Base-by-base conservation (phyloP, 306 rosid species). In the Pueraria montana region DNA sequence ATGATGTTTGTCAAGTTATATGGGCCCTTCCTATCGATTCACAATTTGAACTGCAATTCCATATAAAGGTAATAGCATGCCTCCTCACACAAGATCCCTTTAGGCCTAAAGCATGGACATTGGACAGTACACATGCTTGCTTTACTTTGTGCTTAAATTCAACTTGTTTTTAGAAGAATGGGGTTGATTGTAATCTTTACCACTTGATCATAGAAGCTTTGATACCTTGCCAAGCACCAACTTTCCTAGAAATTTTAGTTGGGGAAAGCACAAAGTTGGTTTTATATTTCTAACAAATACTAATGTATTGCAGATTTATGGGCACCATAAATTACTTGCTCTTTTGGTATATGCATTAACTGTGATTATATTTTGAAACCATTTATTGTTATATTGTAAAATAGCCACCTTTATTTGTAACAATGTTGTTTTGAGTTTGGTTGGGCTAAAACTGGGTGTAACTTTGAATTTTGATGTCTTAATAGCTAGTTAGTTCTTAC, bases 381-480 rank as follows among this genome's bases (percentile, higher is more conserved):
- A 5, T 27, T 14, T 62, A 27, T 13, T 62, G 18, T 61, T 5
- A 26, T 61, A 11, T 26, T 24, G 68, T 62, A 30, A 52, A 52
- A 13, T 62, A 32, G 36, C 38, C 10, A 13, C 40, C 8, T 62
- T 62, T 26, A 62, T 62, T 26, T 62, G 11, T 9, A 5, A 27
- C 9, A 62, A 62, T 62, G 68, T 61, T 24, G 10, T 62, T 61
- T 61, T 13, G 68, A 62, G 66, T 26, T 27, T 62, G 49, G 43
- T 27, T 62, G 49, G 43, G 14, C 26, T 34, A 34, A 7, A 32
- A 65, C 8, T 65, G 48, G 48, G 24, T 66, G 48, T n/a, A 10
- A 2, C 49, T 38, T 66, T 36, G 13, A 36, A 10, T 17, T 8
- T 17, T 11, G 72, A 66, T 45, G 21, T 18, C 50, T n/a, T 66